Conservation (phyloP, 306 rosid species). For the Abrus precatorius region DNA sequence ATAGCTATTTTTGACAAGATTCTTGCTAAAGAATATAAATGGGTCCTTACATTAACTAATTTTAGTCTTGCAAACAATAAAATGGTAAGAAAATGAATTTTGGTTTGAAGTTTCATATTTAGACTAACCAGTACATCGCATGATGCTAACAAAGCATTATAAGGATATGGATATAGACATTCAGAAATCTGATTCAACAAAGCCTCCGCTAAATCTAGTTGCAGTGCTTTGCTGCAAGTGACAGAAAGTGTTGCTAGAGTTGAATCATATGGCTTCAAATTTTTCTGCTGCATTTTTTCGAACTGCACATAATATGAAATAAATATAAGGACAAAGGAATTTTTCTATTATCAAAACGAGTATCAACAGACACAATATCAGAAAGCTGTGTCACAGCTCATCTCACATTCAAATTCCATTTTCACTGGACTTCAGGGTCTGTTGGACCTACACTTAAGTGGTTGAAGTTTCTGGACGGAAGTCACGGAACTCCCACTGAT, state of each 20-base stretch:
- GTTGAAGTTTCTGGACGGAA: slow-evolving; percentile 35
- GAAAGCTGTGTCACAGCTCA: slow-evolving; percentile 11
- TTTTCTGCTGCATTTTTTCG: slow-evolving; percentile 66
- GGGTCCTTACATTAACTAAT: slow-evolving; percentile 30
- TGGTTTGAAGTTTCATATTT: slow-evolving; percentile 29
- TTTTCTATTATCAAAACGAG: slow-evolving; percentile 21
- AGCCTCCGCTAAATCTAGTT: slow-evolving; percentile 81
- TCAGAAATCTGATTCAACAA: slow-evolving; percentile 66
- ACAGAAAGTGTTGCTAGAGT: slow-evolving; percentile 77
- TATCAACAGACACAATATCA: slow-evolving; percentile 33
- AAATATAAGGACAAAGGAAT: slow-evolving; percentile 41
- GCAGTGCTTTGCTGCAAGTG: slow-evolving; percentile 65
- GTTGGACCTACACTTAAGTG: slow-evolving; percentile 4
- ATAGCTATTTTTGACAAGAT: slow-evolving; percentile 19
- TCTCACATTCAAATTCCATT: slow-evolving; percentile 45
- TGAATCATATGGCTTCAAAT: slow-evolving; percentile 71
- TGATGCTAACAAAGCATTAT: slow-evolving; percentile 70
- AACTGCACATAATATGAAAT: slow-evolving; percentile 62
- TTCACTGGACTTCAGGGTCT: slow-evolving; percentile 13
- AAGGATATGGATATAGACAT: slow-evolving; percentile 58
- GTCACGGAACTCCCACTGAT: slow-evolving; percentile 34
- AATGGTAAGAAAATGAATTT: slow-evolving; percentile 32
- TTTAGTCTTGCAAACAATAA: slow-evolving; percentile 36
- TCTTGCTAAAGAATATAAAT: neutral
- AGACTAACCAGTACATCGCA: slow-evolving; percentile 78